phyloP scores from a whole-genome alignment of 2,329 filamentous ascomycete genomes.

The Endocalyx cinctus region DNA sequence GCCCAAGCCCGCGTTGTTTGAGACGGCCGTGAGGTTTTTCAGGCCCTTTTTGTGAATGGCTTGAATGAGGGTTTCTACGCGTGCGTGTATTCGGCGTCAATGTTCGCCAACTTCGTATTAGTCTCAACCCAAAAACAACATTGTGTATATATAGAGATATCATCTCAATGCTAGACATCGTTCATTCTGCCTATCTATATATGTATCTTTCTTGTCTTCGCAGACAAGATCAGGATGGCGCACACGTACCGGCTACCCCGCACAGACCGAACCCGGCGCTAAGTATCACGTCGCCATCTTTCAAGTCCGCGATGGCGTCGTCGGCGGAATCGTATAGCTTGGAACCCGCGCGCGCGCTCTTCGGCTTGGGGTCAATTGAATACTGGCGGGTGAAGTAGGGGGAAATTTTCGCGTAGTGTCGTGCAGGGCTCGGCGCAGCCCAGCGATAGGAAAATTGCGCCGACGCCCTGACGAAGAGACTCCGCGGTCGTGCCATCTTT shows the following conservation, averaged over 20 bases:
- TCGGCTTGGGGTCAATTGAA: slow-evolving; percentile 14
- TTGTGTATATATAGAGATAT: too few species aligned
- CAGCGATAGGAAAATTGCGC: slow-evolving; percentile 22
- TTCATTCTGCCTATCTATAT: too few species aligned
- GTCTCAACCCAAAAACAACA: slow-evolving; percentile 13
- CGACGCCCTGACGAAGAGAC: slow-evolving; percentile 18
- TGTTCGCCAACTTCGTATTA: slow-evolving; percentile 1
- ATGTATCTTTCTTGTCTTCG: too few species aligned
- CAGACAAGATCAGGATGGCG: too few species aligned
- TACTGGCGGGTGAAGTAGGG: slow-evolving; percentile 16
- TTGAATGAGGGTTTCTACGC: slow-evolving; percentile 64
- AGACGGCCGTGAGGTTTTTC: slow-evolving; percentile 67
- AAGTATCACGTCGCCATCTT: slow-evolving; percentile 65
- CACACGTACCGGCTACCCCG: slow-evolving; percentile 67
- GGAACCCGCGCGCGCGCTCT: slow-evolving; percentile 30
- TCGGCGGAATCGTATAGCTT: slow-evolving; percentile 55
- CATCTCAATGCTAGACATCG: too few species aligned
- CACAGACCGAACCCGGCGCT: slow-evolving; percentile 81
- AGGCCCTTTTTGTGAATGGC: slow-evolving; percentile 58
- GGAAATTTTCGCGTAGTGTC: slow-evolving; percentile 13
- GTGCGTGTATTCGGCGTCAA: slow-evolving; percentile 3
- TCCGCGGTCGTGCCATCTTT: slow-evolving; percentile 21
- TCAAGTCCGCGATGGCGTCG: slow-evolving; percentile 64
- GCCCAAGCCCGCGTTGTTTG: slow-evolving; percentile 73
- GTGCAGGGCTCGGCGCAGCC: slow-evolving; percentile 13